Evolutionary conservation across 2,329 filamentous ascomycete species (phyloP), one percentile per base, ranked within the genome.

Genomic region (Penicillium sp.): DNA sequence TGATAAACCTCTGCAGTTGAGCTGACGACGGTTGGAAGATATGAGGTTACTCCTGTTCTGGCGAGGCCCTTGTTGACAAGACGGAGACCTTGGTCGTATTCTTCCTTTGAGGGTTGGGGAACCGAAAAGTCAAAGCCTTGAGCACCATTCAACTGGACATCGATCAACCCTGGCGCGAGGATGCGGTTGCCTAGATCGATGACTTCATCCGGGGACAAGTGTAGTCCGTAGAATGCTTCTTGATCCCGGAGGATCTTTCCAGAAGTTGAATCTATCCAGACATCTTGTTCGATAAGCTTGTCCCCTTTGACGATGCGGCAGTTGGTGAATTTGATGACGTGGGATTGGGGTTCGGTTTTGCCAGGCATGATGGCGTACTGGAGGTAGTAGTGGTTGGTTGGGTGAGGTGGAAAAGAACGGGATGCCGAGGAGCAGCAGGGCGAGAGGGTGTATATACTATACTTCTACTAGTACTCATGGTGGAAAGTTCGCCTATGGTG

Each of bases 61-160:
- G 93, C 84, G 56, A 97, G 82, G 31, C 85, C 83, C 67, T 82
- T 86, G 77, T 95, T 95, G 64, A 94, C 83, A 61, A 87, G 82
- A 66, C 83, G 83, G 54, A 97, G 80, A n/a, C 87, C 88, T 75
- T 91, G 90, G 61, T 86, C 85, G 71, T 96, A 97, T 56, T 85
- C 83, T 31, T 83, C 79, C 77, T 85, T 87, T 70, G 90, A 86
- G 17, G 88, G 76, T 38, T 77, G 84, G n/a, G 91, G 87, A 9
- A 92, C 83, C 1, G 92, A 95, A 76, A 96, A 97, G 81, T 97
- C 94, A 82, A 97, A 96, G 60, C 93, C 93, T 71, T 93, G 94
- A 9, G 91, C 93, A 52, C 93, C 93, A 72, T 97, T 97, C 69
- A 97, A 88, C 77, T 97, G 93, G 56, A 90, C 90, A 68, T 97